phyloP scores from a whole-genome alignment of 139 green algal species.

The Protoeuglena noctilucae region DNA sequence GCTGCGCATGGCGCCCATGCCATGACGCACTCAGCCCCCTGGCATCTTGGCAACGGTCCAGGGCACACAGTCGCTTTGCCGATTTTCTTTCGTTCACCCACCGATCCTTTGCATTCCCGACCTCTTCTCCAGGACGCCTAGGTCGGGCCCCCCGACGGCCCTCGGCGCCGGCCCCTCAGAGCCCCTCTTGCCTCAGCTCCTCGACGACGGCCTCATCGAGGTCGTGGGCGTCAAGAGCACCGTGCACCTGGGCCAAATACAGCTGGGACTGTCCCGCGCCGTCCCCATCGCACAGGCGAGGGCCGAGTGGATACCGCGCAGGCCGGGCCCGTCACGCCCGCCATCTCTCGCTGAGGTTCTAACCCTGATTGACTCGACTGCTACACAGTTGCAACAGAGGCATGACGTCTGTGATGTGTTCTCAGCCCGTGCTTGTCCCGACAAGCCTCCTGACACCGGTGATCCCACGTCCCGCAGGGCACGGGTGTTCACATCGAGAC shows the following conservation, averaged over 20 bases:
- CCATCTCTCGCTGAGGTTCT: not conserved
- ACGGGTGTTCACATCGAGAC: not conserved
- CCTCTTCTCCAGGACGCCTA: not conserved
- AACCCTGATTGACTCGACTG: not conserved
- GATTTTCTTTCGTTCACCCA: too few relatives aligned
- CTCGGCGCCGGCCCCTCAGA: slow-evolving; percentile 4
- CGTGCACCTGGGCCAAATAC: slow-evolving; percentile 59
- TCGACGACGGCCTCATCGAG: slow-evolving; percentile 27
- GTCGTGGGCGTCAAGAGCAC: slow-evolving; percentile 51
- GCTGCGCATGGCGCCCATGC: too few relatives aligned
- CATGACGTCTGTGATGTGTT: not conserved
- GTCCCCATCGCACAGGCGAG: slow-evolving; percentile 44
- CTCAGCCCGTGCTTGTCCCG: not conserved
- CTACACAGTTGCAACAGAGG: slow-evolving; percentile 18
- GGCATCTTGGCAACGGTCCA: too few relatives aligned
- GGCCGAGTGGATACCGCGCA: too few relatives aligned
- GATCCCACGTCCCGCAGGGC: not conserved
- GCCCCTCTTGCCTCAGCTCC: not conserved
- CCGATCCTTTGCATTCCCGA: too few relatives aligned
- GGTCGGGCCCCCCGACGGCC: not conserved
- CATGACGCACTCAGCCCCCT: too few relatives aligned
- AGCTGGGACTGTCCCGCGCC: slow-evolving; percentile 43
- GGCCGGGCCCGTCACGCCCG: slow-evolving; percentile 9
- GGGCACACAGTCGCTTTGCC: too few relatives aligned
- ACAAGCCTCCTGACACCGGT: not conserved